These are phyloP conservation scores for Anethum foeniculum DNA, from an alignment of 140 eudicot genomes.

Conservation along the genomic window DNA sequence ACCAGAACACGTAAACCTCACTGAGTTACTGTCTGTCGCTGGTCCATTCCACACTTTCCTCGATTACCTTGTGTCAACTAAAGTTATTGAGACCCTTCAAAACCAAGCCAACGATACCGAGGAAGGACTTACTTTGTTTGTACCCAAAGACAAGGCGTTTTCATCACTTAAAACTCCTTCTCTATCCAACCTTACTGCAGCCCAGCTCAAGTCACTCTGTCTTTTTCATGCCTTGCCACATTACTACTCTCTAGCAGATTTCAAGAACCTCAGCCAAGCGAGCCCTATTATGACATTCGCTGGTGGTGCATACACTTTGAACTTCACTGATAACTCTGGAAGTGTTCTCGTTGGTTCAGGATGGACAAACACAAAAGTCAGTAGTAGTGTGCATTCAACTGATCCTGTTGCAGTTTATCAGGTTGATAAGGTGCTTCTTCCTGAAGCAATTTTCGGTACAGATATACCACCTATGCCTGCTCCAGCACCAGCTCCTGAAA, in stretches of 20 bases:
- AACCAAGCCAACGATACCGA: constrained; percentile 83
- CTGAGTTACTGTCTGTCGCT: constrained; percentile 60
- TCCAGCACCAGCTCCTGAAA: constrained; percentile 61
- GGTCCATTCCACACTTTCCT: constrained; percentile 94
- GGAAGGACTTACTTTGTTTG: constrained; percentile 77
- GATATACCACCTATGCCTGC: constrained; percentile 81
- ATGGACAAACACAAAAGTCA: constrained; percentile 72
- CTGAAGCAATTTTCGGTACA: constrained; percentile 85
- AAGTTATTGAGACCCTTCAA: constrained; percentile 72
- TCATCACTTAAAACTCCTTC: constrained; percentile 47
- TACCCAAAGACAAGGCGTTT: constrained; percentile 67
- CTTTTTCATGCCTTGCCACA: constrained; percentile 71
- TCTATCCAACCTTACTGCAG: constrained; percentile 69
- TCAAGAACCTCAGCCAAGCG: constrained; percentile 47
- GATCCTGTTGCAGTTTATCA: constrained; percentile 78
- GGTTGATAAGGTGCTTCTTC: constrained; percentile 67
- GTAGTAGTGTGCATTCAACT: constrained; percentile 67
- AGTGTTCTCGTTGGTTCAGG: constrained; percentile 61
- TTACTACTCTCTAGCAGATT: constrained; percentile 67
- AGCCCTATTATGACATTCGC: constrained; percentile 62
- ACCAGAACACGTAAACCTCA: constrained; percentile 65
- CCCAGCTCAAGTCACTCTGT: constrained; percentile 57
- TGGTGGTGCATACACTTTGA: constrained; percentile 48
- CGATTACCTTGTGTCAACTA: constrained; percentile 49
- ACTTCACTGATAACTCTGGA: constrained; percentile 63